Evolutionary conservation across 768 basidiomycete genomes (phyloP), one percentile per base, ranked within the genome.

Genomic region (Suillus hirtellus): DNA sequence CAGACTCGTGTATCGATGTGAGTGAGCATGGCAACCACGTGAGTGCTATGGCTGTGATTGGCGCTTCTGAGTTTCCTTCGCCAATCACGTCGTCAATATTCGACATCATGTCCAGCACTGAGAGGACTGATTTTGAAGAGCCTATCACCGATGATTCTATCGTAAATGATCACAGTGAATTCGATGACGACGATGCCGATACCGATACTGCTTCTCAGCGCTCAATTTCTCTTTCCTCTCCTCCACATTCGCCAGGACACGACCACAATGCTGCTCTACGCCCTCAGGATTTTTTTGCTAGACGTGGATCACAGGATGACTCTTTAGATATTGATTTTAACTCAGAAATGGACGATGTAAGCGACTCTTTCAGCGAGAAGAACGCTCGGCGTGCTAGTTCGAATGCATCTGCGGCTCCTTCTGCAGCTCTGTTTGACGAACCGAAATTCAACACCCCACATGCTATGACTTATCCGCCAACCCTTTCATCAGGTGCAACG

Each of bases 171-270:
- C 55, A 19, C 55, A 56, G 55, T 40, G 55, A 56, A 56, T 27
- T 17, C 55, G 60, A 65, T 38, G 58, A 63, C 35, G 69, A 62
- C 63, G 82, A 85, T 66, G 81, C 79, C 63, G 89, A 89, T 66
- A 86, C 82, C 63, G 92, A 93, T 70, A 92, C 89, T 5, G 90
- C 92, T 17, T 92, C 90, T 10, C 89, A 90, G 69, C 85, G 82
- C 46, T 93, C 92, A 1, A 89, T 93, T 59, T 83, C 90, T 27
- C 85, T 93, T 47, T 87, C 86, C 37, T 90, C 90, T 3, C 83
- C 89, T 2, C 73, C 85, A 15, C 72, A 64, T 54, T 91, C 90
- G 8, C 82, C 82, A 6, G 78, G 82, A 47, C 76, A 79, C 59
- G 78, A 77, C 21, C 54, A 65, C 42, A 46, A 56, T 60, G 64